Base-by-base conservation (phyloP, 2,329 filamentous ascomycete genomes). In the Fusarium napiforme region DNA sequence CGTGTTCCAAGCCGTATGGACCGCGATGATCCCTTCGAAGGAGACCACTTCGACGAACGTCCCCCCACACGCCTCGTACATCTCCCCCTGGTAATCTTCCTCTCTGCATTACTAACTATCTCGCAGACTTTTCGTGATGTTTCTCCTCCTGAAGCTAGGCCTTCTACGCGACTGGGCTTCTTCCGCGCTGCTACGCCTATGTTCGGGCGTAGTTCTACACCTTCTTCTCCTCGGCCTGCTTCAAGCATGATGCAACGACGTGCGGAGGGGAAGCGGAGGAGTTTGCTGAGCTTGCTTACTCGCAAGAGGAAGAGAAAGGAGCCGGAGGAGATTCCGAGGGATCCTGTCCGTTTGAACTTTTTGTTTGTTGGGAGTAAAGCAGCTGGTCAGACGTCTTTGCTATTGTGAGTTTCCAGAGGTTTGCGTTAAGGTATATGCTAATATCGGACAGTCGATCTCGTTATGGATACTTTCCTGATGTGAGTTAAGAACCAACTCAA, bases 401-500 rank as follows among this genome's bases (percentile, higher is more conserved):
- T 84, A 23, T 83, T 82, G 82, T 83, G 47, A 60, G 80, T 74
- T n/a, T 4, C 5, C 14, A 9, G 1, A 5, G 9, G 15, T 6
- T 9, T 43, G 1, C 9, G n/a, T n/a, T 36, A 0, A 3, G 1
- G 6, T 4, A 10, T 19, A 0, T 60, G 14, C 64, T 73, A 28
- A 72, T 10, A 34, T 14, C 42, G 9, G 14, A n/a, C n/a, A 83
- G 82, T 60, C 82, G 82, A 37, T 75, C 80, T 56, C 79, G 81
- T 14, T 83, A 82, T 68, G 81, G 81, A 10, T 81, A 80, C 43
- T 84, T 83, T 58, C 81, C 82, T 30, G 80, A 84, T 65, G 82
- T 81, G 71, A 76, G 81, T 71, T 7, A 7, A 1, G 10, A 11
- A 7, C 7, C 3, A 7, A 28, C 3, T 3, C 12, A 1, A 28